Evolutionary conservation across 305 asterid genomes (phyloP).

Genomic region (Fraxinus ornus): DNA sequence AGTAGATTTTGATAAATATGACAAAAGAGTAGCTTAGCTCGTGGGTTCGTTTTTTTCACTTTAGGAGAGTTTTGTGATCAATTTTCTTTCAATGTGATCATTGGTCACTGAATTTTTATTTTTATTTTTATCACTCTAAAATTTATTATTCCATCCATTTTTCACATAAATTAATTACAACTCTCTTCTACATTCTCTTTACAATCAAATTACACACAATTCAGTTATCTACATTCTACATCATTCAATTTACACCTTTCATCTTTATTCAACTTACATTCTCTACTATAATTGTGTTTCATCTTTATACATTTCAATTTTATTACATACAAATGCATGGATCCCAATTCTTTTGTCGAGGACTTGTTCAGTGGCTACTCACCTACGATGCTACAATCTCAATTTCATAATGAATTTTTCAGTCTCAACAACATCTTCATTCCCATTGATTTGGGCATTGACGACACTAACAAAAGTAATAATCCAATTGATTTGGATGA

Average conservation of each 20-base stretch:
- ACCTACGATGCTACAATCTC: neutral
- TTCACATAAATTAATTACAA: neutral
- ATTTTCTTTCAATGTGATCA: neutral
- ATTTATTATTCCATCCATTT: neutral
- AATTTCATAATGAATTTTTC: too few species aligned
- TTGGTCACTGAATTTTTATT: neutral
- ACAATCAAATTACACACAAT: neutral
- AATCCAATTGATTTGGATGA: neutral
- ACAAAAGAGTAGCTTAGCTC: neutral
- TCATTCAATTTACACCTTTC: neutral
- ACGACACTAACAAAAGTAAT: neutral
- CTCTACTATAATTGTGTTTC: too few species aligned
- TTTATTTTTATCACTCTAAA: neutral
- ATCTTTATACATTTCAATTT: too few species aligned
- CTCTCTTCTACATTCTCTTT: neutral
- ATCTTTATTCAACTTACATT: neutral
- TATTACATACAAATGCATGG: neutral
- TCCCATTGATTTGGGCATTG: neutral
- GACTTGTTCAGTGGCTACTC: neutral
- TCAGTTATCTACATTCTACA: neutral
- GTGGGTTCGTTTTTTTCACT: neutral
- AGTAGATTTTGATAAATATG: neutral
- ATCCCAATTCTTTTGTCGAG: neutral
- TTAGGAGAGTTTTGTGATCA: neutral
- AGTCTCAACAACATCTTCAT: neutral